Conservation (phyloP, 331 rosid species). For the Acacia pycnantha region DNA sequence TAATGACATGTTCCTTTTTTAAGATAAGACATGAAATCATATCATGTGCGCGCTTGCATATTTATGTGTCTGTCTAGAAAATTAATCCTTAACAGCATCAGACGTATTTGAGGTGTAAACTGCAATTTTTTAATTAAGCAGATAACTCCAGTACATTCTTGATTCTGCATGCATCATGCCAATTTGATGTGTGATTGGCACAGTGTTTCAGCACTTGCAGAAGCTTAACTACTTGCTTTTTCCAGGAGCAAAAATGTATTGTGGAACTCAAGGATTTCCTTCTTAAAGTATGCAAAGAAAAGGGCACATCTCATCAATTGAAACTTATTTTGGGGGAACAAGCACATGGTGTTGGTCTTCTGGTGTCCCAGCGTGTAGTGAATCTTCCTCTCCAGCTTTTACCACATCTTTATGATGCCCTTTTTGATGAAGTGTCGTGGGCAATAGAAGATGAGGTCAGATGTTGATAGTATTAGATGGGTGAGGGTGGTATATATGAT, state of each 20-base stretch:
- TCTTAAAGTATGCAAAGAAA: slow-evolving; percentile 4
- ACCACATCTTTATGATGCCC: slow-evolving; percentile 82
- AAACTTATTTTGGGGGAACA: slow-evolving; percentile 60
- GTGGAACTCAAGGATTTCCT: slow-evolving; percentile 51
- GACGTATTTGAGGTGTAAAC: neutral
- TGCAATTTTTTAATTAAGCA: neutral
- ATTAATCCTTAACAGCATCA: neutral
- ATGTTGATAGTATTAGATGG: slow-evolving; percentile 25
- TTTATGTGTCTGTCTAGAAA: neutral
- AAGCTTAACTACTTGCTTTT: slow-evolving; percentile 25
- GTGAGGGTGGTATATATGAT: slow-evolving; percentile 25
- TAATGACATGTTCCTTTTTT: neutral
- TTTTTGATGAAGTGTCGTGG: slow-evolving; percentile 87
- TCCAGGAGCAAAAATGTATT: slow-evolving; percentile 64
- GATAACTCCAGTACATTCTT: neutral
- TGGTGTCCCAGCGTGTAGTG: slow-evolving; percentile 79
- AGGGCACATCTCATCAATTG: slow-evolving; percentile 37
- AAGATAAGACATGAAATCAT: neutral
- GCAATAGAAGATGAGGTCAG: slow-evolving; percentile 98
- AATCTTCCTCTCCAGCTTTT: slow-evolving; percentile 88
- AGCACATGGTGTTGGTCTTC: slow-evolving; percentile 53
- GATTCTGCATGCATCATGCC: neutral
- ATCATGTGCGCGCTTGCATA: neutral
- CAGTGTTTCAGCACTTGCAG: slow-evolving; percentile 9
- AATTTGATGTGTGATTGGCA: neutral